Evolutionary conservation across 2,329 filamentous ascomycete genomes (phyloP), one percentile per base, ranked within the genome.

Genomic region (Colletotrichum truncatum): DNA sequence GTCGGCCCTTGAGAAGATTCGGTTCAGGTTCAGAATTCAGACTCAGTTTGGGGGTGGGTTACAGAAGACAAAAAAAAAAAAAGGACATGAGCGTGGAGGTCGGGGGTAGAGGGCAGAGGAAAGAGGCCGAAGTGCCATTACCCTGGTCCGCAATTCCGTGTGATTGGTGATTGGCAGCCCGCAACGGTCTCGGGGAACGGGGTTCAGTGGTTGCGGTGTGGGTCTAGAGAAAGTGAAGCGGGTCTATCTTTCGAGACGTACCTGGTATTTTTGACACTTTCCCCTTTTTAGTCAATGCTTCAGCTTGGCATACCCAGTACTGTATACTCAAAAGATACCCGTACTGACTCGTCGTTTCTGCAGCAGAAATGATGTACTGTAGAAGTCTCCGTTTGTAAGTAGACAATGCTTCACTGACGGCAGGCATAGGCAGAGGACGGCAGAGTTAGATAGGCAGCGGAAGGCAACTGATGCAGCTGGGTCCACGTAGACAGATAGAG

Each of bases 41-140:
- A 54, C 36, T 43, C 28, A 21, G 25, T 45, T 55, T 55, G 52
- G 52, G 52, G 52, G 52, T 55, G 52, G 25, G 32, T 26, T 1
- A 16, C 26, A 21, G 39, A 8, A 14, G n/a, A 46, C 25, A 46
- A 46, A 25, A 12, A 23, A 51, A 25, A 49, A 28, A 30, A 21
- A 55, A 43, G 5, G 38, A 41, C 26, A 23, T 21, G 52, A 28
- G 36, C 36, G 46, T 64, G 61, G 43, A 63, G 53, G 26, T 51
- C 43, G 59, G 61, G 61, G 61, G 38, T 32, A 48, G 21, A 54
- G 38, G 36, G 38, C 38, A 55, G 43, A 51, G 57, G 49, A 23
- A 62, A 39, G 51, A 49, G 49, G 34, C 57, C 62, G 57, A n/a
- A 62, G 41, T 65, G 57, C 51, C 39, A 49, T 55, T 11, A 36